phyloP scores from a whole-genome alignment of 2,329 filamentous ascomycete genomes.

The Diplocarpon rosae region DNA sequence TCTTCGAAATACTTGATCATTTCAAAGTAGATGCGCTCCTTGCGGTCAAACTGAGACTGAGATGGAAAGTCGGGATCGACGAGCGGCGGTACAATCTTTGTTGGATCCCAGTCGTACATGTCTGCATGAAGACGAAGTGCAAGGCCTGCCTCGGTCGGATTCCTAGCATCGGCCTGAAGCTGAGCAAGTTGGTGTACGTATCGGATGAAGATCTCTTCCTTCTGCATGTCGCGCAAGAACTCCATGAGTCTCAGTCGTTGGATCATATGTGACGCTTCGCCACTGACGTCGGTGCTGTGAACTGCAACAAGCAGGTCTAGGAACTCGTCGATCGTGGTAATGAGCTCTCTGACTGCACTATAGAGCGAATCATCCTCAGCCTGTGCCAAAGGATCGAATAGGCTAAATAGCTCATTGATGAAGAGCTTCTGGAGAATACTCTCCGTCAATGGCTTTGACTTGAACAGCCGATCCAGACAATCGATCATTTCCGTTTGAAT shows the following conservation, averaged over 20 bases:
- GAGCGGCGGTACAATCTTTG: slow-evolving; percentile 52
- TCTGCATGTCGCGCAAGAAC: slow-evolving; percentile 91
- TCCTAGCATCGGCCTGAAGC: slow-evolving; percentile 63
- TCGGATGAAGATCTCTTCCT: slow-evolving; percentile 90
- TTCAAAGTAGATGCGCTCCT: slow-evolving; percentile 83
- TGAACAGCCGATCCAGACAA: slow-evolving; percentile 81
- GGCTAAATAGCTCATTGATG: slow-evolving; percentile 69
- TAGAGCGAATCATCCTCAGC: slow-evolving; percentile 64
- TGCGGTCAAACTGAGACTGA: slow-evolving; percentile 83
- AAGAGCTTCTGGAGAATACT: slow-evolving; percentile 88
- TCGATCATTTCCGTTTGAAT: slow-evolving; percentile 97
- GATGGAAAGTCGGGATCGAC: slow-evolving; percentile 66
- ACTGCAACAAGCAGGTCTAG: slow-evolving; percentile 85
- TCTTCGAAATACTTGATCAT: slow-evolving; percentile 95
- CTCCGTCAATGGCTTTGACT: slow-evolving; percentile 77
- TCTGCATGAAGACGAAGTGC: slow-evolving; percentile 86
- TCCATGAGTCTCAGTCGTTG: slow-evolving; percentile 89
- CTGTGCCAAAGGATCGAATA: slow-evolving; percentile 62
- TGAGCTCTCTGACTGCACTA: slow-evolving; percentile 63
- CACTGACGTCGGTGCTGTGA: slow-evolving; percentile 61
- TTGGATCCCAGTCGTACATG: slow-evolving; percentile 82
- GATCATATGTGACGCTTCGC: slow-evolving; percentile 72
- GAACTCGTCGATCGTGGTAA: slow-evolving; percentile 79
- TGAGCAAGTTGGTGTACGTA: slow-evolving; percentile 87
- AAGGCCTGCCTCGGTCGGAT: slow-evolving; percentile 79